Evolutionary conservation across 352 stramenopile species (phyloP).

Genomic region (Thraustochytrium striatum): DNA sequence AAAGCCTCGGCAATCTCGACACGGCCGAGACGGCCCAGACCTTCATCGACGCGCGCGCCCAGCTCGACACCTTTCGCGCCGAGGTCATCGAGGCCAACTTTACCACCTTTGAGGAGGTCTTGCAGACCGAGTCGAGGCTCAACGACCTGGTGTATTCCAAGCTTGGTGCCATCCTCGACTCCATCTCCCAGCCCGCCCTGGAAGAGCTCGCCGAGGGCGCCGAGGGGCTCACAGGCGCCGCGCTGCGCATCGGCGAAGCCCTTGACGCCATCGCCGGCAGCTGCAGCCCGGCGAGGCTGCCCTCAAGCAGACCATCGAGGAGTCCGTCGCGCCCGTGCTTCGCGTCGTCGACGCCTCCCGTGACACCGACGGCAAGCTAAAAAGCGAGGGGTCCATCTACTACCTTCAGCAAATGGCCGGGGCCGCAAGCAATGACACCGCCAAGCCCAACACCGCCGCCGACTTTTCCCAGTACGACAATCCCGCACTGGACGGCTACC

Average conservation of each 20-base stretch:
- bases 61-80: no score
- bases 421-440: background rate
- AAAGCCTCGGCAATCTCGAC: background rate
- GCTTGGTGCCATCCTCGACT: slow-evolving; percentile 2
- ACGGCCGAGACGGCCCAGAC: no score
- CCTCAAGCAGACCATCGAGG: background rate
- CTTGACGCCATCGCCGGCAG: background rate
- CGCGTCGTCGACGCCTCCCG: background rate
- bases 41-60: no score
- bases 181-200: background rate
- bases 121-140: background rate
- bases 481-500: background rate
- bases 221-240: background rate
- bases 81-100: no score
- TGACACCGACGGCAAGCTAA: background rate
- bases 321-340: background rate
- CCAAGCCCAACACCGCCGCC: background rate
- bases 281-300: background rate
- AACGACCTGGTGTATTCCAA: background rate
- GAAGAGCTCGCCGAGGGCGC: background rate
- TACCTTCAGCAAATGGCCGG: background rate
- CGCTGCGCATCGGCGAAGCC: background rate
- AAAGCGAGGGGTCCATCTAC: slow-evolving; percentile 11
- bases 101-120: background rate
- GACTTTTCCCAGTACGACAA: slow-evolving; percentile 1